Conservation (phyloP, 202 grass and related monocot species). For the Thinopyrum obtusiflorum region DNA sequence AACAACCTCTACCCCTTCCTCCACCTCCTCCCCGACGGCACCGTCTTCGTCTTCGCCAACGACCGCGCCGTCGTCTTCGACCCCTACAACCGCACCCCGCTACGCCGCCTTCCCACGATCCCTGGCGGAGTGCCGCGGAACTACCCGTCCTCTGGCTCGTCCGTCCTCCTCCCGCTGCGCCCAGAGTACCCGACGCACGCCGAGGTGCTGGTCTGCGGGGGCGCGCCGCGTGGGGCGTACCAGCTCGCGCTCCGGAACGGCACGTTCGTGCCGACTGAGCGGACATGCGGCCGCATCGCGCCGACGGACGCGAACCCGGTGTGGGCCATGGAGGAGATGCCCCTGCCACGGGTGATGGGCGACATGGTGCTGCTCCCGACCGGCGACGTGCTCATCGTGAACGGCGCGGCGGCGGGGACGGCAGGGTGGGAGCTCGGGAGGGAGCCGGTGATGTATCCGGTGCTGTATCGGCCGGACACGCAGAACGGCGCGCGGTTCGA, state of each 20-base stretch:
- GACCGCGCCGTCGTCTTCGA: constrained; percentile 62
- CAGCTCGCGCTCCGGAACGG: constrained; percentile 50
- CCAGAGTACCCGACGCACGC: constrained; percentile 10
- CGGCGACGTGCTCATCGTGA: constrained; percentile 67
- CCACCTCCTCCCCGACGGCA: constrained; percentile 80
- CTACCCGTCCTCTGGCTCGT: constrained; percentile 66
- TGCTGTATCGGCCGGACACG: constrained; percentile 49
- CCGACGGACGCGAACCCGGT: constrained; percentile 42
- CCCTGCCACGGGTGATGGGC: constrained; percentile 57
- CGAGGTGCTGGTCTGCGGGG: constrained; percentile 77
- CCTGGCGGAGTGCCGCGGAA: constrained; percentile 50
- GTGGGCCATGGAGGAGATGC: constrained; percentile 85
- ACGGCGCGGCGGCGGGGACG: constrained; percentile 58
- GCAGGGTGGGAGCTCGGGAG: constrained; percentile 78
- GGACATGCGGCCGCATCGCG: constrained; percentile 57
- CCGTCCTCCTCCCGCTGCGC: constrained; percentile 64
- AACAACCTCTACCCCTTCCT: constrained; percentile 94
- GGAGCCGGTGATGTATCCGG: constrained; percentile 50
- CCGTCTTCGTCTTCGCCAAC: constrained; percentile 80
- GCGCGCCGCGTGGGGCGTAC: constrained; percentile 55
- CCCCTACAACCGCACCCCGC: constrained; percentile 29
- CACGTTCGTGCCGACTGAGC: constrained; percentile 49
- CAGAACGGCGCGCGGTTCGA: constrained; percentile 42
- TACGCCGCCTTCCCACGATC: constrained; percentile 50
- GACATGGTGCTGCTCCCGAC: constrained; percentile 88